Percentiles rank a stretch among this genome's conserved stretches.
Conservation (phyloP, 2,329 filamentous ascomycete species). For the Cladophialophora bantiana region DNA sequence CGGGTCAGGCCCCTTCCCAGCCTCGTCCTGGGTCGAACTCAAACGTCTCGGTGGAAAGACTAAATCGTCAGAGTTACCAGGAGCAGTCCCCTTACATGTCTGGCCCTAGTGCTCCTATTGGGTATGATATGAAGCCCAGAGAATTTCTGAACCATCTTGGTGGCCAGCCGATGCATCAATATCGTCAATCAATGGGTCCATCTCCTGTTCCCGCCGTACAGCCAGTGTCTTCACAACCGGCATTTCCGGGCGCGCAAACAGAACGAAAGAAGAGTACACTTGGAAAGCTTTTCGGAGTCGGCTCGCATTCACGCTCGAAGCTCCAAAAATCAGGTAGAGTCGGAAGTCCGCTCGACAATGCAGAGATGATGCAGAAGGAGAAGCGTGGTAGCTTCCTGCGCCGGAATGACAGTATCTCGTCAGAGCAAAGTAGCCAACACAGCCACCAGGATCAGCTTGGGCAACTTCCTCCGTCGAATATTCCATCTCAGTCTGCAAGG, state of each 20-base stretch:
- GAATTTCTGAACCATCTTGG: constrained; percentile 5
- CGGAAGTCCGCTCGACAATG: constrained; percentile 9
- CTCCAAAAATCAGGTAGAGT: constrained; percentile 27
- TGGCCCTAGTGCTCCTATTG: constrained; percentile 1
- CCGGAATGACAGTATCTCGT: constrained; percentile 33
- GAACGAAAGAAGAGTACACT: constrained; percentile 31
- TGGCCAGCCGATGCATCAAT: constrained; percentile 11
- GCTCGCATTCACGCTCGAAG: constrained; percentile 30
- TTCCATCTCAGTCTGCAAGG: constrained; percentile 19
- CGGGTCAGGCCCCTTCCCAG: constrained; percentile 16
- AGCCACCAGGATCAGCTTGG: constrained; percentile 27
- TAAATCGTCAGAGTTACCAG: constrained; percentile 14
- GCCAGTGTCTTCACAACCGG: background rate
- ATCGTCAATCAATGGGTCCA: constrained; percentile 27
- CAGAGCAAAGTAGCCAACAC: constrained; percentile 31
- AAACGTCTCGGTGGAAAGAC: constrained; percentile 5
- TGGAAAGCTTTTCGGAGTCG: constrained; percentile 32
- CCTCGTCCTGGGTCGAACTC: constrained; percentile 12
- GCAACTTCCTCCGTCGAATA: constrained; percentile 26
- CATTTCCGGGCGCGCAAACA: background rate
- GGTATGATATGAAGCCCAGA: constrained; percentile 26
- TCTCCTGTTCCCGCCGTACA: constrained; percentile 11
- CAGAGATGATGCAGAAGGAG: constrained; percentile 23
- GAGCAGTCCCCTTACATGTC: constrained; percentile 3
- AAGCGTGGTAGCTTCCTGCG: constrained; percentile 31